Base-by-base conservation (phyloP, 2,329 filamentous ascomycete species). In the Beauveria pseudobassiana region DNA sequence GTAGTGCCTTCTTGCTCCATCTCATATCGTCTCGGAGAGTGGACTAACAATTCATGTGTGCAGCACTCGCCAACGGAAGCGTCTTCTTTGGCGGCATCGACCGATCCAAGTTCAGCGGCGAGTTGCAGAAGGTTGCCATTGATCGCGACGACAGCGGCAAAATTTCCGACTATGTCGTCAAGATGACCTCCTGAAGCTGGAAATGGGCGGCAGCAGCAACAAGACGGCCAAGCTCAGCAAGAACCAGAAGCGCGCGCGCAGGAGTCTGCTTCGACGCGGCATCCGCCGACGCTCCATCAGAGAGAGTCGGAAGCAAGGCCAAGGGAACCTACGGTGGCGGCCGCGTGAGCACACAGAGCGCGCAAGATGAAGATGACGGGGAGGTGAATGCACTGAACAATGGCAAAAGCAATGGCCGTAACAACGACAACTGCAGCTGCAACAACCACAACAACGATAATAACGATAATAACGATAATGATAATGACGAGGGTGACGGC, bases 31-130 rank as follows among this genome's bases (percentile, higher is more conserved):
- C 34, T 22, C 2, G 12, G 9, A n/a, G 26, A 26, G 22, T 20
- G n/a, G 42, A 38, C 38, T 45, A n/a, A 48, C 48, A n/a, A n/a
- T n/a, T 2, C 8, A n/a, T 20, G 24, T n/a, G 14, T 12, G 20
- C 40, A 60, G 57, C 57, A 4, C 14, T 60, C 3, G 57, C 48
- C 24, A 60, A 60, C 38, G 57, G 57, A 3, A 51, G 48, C 49
- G 57, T 60, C 24, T 51, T 60, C 20, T 52, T 60, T n/a, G 57
- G 57, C 26, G 57, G 57, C 5, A 52, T 60, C 26, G 57, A 60
- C n/a, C 46, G 56, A 5, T 42, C 46, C 46, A 50, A 59, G 56
- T 59, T 59, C 20, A 42, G 5, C 16, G 56, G 56, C 45, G 46
- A 59, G 20, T 46, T 59, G 45, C 28, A 59, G 24, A 10, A 59